Evolutionary conservation across 202 grass and related monocot genomes (phyloP), one percentile per base, ranked within the genome.

Genomic region (Cymbopogon flexuosus): DNA sequence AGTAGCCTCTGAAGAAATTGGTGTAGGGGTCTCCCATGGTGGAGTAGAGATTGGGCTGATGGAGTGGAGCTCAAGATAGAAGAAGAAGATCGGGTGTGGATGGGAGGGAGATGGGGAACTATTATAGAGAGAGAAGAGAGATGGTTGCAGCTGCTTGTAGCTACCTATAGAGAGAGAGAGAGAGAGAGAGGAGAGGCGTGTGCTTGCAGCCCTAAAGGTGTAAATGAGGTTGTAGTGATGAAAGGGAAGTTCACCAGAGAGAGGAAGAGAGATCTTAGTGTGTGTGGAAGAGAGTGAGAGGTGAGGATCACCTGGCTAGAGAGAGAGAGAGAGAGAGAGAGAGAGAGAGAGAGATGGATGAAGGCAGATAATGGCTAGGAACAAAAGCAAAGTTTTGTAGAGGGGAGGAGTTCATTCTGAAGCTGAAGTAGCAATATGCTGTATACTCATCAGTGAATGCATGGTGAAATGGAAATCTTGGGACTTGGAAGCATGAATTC

Each of bases 11-110:
- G 56, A 94, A 76, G 69, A 94, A 94, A 80, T 94, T 94, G 36
- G 75, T 85, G 79, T 87, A 91, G 49, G 70, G 89, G 70, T 94
- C 92, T 76, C 86, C 92, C 92, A 94, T 91, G 86, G 79, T 52
- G 66, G 70, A 37, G 10, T 58, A 15, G 27, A 7, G 63, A 2
- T 4, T n/a, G 29, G 49, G 62, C 7, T 85, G 39, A n/a, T n/a
- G n/a, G 45, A 57, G 39, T 67, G 81, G 71, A 84, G 81, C 30
- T 84, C 52, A 62, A 87, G 70, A 34, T 57, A 78, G 73, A 37
- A 58, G 54, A 56, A 3, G 51, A 21, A 5, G 79, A 80, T 39
- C 54, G 68, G 57, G 29, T 64, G 76, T 77, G 70, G 83, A 81
- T 77, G 83, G 47, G 75, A 79, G 69, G 62, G 72, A 79, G 63